Evolutionary conservation across 1,139 yeast species (phyloP), one percentile per base, ranked within the genome.

Genomic region (Candida sanyaensis): DNA sequence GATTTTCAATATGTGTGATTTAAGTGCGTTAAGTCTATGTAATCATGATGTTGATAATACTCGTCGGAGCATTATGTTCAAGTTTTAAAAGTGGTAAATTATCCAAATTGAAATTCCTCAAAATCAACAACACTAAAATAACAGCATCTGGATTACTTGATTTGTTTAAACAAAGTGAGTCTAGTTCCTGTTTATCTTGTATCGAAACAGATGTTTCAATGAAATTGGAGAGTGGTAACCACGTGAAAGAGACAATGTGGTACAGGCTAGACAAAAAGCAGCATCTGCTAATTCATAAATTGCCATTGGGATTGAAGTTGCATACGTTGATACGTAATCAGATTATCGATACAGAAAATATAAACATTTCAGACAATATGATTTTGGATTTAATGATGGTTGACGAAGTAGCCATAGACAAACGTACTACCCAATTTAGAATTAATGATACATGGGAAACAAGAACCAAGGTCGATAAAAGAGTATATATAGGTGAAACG

Each of bases 11-110:
- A 51, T 72, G 9, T 60, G 63, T 12, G 60, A 59, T 42, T 57
- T 75, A 37, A 59, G 61, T 12, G 75, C 68, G 2, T 56, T 75
- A 37, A 69, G 73, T 50, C 45, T 75, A 7, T 69, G 77, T 1
- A 58, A 63, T 39, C 61, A 60, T 41, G 33, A 43, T 0, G 55
- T 73, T 6, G 74, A 72, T 52, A 78, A 73, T 50, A 63, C 66
- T 64, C 28, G 40, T 73, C 5, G 55, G 61, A 33, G 66, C 65
- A 38, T 50, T 74, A 41, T 48, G 59, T 13, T 48, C 59, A 1
- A 55, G 67, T 17, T 57, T 72, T 9, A 52, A 51, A 37, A 65
- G 62, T 21, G 65, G 63, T 1, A 63, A 61, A 39, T 49, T 68
- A 5, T 50, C 57, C 1, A 53, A 54, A 10, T 57, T 75, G 23